Percentiles rank a stretch among this genome's conserved stretches.
Evolutionary conservation across 345 rosid genomes (phyloP).

Genomic region (Rhodamnia argentea): DNA sequence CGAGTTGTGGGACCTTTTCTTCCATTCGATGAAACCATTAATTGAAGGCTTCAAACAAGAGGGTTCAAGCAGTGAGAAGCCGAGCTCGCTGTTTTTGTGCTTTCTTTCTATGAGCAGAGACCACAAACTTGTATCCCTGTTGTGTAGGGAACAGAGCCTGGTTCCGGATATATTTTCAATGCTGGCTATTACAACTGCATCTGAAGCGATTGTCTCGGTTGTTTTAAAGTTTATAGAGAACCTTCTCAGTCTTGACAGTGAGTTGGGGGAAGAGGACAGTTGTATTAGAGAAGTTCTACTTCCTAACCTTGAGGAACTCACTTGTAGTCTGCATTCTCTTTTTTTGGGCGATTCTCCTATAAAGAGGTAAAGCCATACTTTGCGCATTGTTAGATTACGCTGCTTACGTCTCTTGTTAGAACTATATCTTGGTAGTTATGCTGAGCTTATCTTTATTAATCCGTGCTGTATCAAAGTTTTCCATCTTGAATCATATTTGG

Average conservation of each 20-base stretch:
- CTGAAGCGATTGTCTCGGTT: constrained; percentile 66
- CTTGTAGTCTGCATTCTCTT: constrained; percentile 56
- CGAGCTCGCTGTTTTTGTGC: constrained; percentile 83
- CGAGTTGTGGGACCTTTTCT: constrained; percentile 85
- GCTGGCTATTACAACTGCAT: constrained; percentile 52
- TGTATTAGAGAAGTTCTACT: constrained; percentile 29
- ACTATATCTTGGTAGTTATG: not conserved
- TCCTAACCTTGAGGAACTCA: constrained; percentile 48
- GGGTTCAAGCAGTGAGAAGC: constrained; percentile 91
- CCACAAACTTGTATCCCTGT: constrained; percentile 41
- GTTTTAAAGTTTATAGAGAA: constrained; percentile 74
- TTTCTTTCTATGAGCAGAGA: constrained; percentile 91
- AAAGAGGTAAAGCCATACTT: constrained; percentile 44
- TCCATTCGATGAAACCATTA: constrained; percentile 57
- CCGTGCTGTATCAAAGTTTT: not conserved
- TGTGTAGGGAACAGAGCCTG: constrained; percentile 58
- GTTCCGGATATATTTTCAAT: constrained; percentile 77
- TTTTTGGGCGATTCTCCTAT: constrained; percentile 35
- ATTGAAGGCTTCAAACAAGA: constrained; percentile 72
- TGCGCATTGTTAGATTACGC: not conserved
- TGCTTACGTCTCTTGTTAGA: not conserved
- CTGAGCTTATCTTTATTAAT: not conserved
- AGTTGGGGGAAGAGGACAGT: constrained; percentile 37
- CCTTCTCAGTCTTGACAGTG: constrained; percentile 57
- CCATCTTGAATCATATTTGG: not conserved